A percentile compares a stretch with the other conserved stretches of the same genome.
Evolutionary conservation across 108 stramenopile genomes (phyloP).

Genomic region (Cyclotella atomus): DNA sequence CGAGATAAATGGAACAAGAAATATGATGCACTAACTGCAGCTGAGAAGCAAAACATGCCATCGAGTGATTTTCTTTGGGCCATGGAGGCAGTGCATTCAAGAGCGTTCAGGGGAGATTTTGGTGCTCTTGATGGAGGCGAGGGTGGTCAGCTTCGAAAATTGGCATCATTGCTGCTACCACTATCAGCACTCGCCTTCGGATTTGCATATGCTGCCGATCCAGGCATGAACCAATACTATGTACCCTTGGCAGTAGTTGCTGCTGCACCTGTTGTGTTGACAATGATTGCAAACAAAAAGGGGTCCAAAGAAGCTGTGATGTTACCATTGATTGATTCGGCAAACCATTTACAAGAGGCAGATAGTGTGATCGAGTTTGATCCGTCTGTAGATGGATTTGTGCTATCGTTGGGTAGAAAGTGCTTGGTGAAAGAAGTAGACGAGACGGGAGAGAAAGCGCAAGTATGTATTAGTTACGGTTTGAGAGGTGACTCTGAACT

Average conservation of each 20-base stretch:
- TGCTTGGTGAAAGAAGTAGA: slow-evolving; percentile 63
- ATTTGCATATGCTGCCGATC: slow-evolving; percentile 37
- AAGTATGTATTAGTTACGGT: slow-evolving; percentile 80
- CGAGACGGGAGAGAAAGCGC: slow-evolving; percentile 45
- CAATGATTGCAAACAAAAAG: slow-evolving; percentile 41
- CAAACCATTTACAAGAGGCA: slow-evolving; percentile 77
- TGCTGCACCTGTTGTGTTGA: slow-evolving; percentile 55
- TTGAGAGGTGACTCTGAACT: slow-evolving; percentile 65
- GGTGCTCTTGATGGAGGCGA: slow-evolving; percentile 40
- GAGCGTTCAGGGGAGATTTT: slow-evolving; percentile 72
- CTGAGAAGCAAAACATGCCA: slow-evolving; percentile 41
- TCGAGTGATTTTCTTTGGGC: slow-evolving; percentile 77
- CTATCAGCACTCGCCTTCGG: slow-evolving; percentile 47
- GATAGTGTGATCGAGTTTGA: slow-evolving; percentile 75
- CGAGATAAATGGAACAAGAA: slow-evolving; percentile 63
- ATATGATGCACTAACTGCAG: slow-evolving; percentile 35
- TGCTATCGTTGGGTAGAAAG: slow-evolving; percentile 54
- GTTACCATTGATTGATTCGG: slow-evolving; percentile 80
- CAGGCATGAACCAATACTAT: slow-evolving; percentile 38
- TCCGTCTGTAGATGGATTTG: slow-evolving; percentile 59
- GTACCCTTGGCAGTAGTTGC: slow-evolving; percentile 46
- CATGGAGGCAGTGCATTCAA: slow-evolving; percentile 84
- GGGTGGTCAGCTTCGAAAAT: slow-evolving; percentile 43
- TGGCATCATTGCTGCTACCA: slow-evolving; percentile 46
- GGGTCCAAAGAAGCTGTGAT: slow-evolving; percentile 63